Conservation (phyloP, 257 asterid genomes). For the Cinchona pubescens region DNA sequence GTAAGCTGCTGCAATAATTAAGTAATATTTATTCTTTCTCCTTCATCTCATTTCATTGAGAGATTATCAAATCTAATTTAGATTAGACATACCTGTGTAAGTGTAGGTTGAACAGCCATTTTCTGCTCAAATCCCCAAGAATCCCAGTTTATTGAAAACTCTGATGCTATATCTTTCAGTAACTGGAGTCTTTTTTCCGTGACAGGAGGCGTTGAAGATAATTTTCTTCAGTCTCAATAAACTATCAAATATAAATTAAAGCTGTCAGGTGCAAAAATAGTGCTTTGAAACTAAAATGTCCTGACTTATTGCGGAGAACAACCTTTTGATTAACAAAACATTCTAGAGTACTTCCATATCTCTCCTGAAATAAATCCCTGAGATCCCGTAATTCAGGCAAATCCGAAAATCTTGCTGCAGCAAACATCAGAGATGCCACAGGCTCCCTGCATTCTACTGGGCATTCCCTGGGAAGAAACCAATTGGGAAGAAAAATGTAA, state of each 20-base stretch:
- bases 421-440: conserved; percentile 84
- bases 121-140: conserved; percentile 68
- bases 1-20: background rate
- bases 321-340: conserved; percentile 81
- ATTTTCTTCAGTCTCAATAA: conserved; percentile 78
- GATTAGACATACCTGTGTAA: conserved; percentile 50
- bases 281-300: conserved; percentile 3
- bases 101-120: conserved; percentile 52
- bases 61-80: background rate
- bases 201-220: conserved; percentile 57
- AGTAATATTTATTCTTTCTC: background rate
- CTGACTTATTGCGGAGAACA: conserved; percentile 14
- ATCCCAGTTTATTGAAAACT: conserved; percentile 83
- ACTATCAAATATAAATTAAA: conserved; percentile 51
- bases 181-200: conserved; percentile 59
- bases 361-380: conserved; percentile 72
- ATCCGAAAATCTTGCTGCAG: conserved; percentile 98
- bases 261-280: conserved; percentile 24
- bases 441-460: conserved; percentile 94
- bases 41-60: conserved; percentile 16
- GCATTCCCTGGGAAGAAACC: conserved; percentile 62
- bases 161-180: conserved; percentile 80
- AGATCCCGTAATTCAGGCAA: conserved; percentile 93
- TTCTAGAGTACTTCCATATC: conserved; percentile 69
- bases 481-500: background rate